Base-by-base conservation (phyloP, 495 filamentous ascomycete genomes). In the Aspergillus campestris region DNA sequence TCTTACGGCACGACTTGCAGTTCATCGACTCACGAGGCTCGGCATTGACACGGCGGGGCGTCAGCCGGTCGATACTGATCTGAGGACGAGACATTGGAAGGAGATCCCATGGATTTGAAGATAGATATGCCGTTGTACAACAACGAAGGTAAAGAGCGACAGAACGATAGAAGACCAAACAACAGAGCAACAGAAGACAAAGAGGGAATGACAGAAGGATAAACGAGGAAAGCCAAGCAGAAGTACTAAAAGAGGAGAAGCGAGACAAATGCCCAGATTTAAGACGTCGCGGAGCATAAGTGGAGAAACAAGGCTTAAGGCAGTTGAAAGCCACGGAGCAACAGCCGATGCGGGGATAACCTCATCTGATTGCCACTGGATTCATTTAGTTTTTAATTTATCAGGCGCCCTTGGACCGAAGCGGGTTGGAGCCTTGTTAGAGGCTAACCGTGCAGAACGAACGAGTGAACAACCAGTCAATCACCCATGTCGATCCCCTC, bases 1-100 rank as follows among this genome's bases (percentile, higher is more conserved):
- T 75, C 62, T 90, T 94, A 51, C 87, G 80, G 71, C 87, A 94
- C 15, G 84, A 89, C 61, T 94, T 91, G 78, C 87, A 94, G 63
- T 94, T 94, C 87, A 94, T 94, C 13, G 86, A 83, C 69, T 91
- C 86, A 52, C 86, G 81, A 15, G 83, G 85, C 57, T 89, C 85
- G 57, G 78, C 79, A 68, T 76, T 81, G 66, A 79, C 70, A 37
- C 84, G 81, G 42, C 86, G 80, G 30, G 80, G 73, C 33, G 86
- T 83, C 52, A 94, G 68, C 53, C 87, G 79, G 65, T 89, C 86
- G 64, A 92, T 92, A 64, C 84, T 84, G 59, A 91, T 80, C 73
- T 87, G 85, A 27, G 84, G 83, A 52, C 86, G 78, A 51, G 82
- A 80, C 77, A 85, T 82, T 55, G 66, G 35, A 31, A 36, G 28